Base-by-base conservation (phyloP, 768 basidiomycete genomes). In the Lyophyllum shimeji region DNA sequence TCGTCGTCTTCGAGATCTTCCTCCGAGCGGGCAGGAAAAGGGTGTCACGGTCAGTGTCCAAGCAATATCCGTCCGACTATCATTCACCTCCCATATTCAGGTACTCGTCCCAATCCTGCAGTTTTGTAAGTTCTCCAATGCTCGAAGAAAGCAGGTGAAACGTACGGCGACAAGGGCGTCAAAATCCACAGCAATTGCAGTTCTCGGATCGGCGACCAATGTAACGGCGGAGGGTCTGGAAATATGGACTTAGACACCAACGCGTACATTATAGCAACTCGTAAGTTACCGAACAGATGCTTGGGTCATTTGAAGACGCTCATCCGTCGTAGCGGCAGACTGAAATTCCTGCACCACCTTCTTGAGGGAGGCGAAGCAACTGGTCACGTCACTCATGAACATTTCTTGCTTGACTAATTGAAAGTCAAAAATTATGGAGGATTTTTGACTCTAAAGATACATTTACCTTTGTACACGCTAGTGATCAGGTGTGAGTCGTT, bases 361-460 rank as follows among this genome's bases (percentile, higher is more conserved):
- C 74, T 90, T 93, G 45, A 96, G 75, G 11, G 87, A 79, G 37
- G 84, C 76, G 60, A 88, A 90, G 64, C 91, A 93, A 18, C 78
- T 81, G 31, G 84, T 87, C 33, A 94, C 90, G 68, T 96, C 94
- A 17, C 82, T 78, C 63, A 88, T 72, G 60, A 95, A 87, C 6
- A 92, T 84, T 43, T 93, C 90, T 72, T 93, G 87, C 68, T 93
- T 93, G 60, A 90, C 90, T 93, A 55, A 15, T 15, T 46, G 29
- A 21, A 53, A 25, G n/a, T n/a, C 18, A 53, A 18, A 67, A 20
- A 56, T 9, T 17, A 47, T 29, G 20, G 55, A 29, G 7, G 55
- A 23, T n/a, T 18, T 3, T 37, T 11, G 31, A 47, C 80, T 81
- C 74, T 78, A 78, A 81, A 64, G 82, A 82, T 13, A 83, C 76